Base-by-base conservation (phyloP, 768 basidiomycete species). In the Naganishia onofrii region DNA sequence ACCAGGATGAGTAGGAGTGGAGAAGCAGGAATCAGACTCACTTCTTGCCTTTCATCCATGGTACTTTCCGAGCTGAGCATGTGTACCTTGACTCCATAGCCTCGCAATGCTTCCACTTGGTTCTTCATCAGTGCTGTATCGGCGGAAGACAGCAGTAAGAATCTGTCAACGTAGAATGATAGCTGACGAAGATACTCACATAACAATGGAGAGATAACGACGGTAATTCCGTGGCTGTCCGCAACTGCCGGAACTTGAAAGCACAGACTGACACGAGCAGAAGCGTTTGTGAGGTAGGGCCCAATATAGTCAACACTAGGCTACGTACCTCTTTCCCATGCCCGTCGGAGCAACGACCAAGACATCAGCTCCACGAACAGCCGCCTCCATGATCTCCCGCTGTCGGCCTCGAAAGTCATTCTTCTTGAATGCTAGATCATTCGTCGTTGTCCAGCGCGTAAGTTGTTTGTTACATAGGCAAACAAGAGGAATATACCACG, bases 331-430 rank as follows among this genome's bases (percentile, higher is more conserved):
- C 71, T 81, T 81, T 10, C 80, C 80, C 42, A 79, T 67, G 23
- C 80, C 80, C 0, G 80, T 81, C 1, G 80, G 80, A 1, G 80
- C 80, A 0, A 79, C 76, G 0, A 81, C 78, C 36, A 81, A 58
- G 21, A 81, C 74, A 73, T 81, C 78, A 21, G 73, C 72, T 26
- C 75, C 80, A 34, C 71, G 44, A 69, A 81, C 73, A 17, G 74
- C 77, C 38, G 73, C 74, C 5, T 69, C 58, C 70, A 79, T 78
- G 15, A 81, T 74, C 38, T 79, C 76, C 29, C 74, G 60, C 68
- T 81, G 80, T 15, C 76, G 74, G 28, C 76, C 76, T 46, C 79
- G 63, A 58, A 79, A 81, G 10, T 60, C 51, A 2, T 72, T 51
- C 53, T 78, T 73, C 0, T 75, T 75, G 75, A 78, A 81, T 28